These are phyloP conservation scores for Phytophthora ohioensis DNA, from an alignment of 352 stramenopile species.

Conservation along the genomic window DNA sequence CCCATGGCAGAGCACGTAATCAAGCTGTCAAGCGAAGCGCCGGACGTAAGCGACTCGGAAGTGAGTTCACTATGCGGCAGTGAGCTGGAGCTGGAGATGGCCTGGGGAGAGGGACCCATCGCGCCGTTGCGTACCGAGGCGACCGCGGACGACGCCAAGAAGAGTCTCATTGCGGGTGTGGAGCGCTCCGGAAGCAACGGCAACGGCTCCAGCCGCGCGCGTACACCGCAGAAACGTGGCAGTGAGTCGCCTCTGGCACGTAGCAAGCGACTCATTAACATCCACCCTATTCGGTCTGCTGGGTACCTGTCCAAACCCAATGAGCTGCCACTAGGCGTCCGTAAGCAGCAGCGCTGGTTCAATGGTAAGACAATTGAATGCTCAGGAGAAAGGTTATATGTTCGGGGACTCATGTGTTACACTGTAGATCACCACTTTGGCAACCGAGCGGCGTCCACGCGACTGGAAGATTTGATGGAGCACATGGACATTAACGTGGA, in stretches of 20 bases:
- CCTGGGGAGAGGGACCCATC: conserved; percentile 80
- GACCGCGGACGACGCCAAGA: conserved; percentile 24
- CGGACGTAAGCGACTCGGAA: conserved; percentile 70
- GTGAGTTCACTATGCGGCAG: conserved; percentile 76
- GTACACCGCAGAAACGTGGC: conserved; percentile 70
- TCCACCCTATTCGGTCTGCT: conserved; percentile 75
- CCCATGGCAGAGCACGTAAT: conserved; percentile 35
- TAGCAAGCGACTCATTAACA: conserved; percentile 84
- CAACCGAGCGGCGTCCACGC: conserved; percentile 73
- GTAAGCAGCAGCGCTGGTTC: conserved; percentile 88
- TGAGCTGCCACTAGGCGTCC: conserved; percentile 66
- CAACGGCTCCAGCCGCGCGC: conserved; percentile 68
- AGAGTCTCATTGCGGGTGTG: conserved; percentile 22
- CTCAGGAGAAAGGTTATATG: background rate
- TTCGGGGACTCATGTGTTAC: conserved; percentile 8
- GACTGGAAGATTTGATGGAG: conserved; percentile 87
- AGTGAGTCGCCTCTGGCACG: conserved; percentile 62
- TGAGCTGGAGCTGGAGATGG: conserved; percentile 81
- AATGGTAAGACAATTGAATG: conserved; percentile 54
- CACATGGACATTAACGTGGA: conserved; percentile 90
- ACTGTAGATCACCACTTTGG: conserved; percentile 83
- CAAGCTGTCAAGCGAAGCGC: conserved; percentile 23
- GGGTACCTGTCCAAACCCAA: conserved; percentile 75
- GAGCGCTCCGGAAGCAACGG: conserved; percentile 66
- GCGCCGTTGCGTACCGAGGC: conserved; percentile 59